Percentiles rank a stretch among this genome's conserved stretches.
phyloP scores from a whole-genome alignment of 1,284 basidiomycete genomes.

The Ganoderma boninense region DNA sequence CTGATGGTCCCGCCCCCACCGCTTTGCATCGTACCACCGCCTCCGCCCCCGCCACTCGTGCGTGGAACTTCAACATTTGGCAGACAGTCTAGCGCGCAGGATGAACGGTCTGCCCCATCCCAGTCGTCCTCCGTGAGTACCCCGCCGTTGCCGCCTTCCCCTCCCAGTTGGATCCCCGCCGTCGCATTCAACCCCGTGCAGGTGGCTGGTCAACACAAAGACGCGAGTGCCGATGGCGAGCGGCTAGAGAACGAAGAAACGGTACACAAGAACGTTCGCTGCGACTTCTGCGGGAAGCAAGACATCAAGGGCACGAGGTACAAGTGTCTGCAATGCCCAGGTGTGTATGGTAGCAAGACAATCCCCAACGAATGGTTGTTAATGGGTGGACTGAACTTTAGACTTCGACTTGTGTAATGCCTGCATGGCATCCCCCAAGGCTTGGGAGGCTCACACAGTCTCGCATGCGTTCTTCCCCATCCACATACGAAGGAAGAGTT shows the following conservation, averaged over 20 bases:
- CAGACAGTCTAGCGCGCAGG: not conserved
- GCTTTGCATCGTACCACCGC: constrained; percentile 17
- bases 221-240: not conserved
- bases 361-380: not conserved
- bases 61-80: not conserved
- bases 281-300: constrained; percentile 61
- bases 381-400: not conserved
- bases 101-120: not conserved
- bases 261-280: constrained; percentile 54
- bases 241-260: constrained; percentile 1
- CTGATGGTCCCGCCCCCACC: constrained; percentile 8
- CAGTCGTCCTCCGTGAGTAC: constrained; percentile 2
- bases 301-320: constrained; percentile 68
- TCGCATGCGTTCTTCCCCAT: constrained; percentile 74
- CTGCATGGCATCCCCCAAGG: constrained; percentile 51
- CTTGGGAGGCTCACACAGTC: constrained; percentile 26
- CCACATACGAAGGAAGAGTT: constrained; percentile 55
- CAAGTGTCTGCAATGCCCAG: constrained; percentile 76
- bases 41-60: constrained; percentile 18
- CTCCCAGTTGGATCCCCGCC: constrained; percentile 13
- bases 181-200: constrained; percentile 16
- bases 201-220: not conserved
- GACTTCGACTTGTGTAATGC: constrained; percentile 71
- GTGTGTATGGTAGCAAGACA: constrained; percentile 42
- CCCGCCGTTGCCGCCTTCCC: not conserved